Evolutionary conservation across 2,329 filamentous ascomycete genomes (phyloP), one percentile per base, ranked within the genome.

Genomic region (Lachnellula occidentalis): DNA sequence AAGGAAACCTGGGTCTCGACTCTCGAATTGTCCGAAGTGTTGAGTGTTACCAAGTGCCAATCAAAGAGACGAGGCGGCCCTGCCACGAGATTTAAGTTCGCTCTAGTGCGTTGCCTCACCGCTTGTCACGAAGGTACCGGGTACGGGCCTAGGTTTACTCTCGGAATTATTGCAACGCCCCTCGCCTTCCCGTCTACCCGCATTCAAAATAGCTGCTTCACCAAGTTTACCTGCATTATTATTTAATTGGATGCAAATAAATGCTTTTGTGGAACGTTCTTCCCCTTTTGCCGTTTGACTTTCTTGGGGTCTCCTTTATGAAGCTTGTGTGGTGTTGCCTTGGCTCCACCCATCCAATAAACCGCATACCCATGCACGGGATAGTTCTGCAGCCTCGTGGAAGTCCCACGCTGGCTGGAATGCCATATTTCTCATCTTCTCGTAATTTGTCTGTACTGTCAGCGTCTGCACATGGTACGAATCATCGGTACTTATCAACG

Each of bases 31-130:
- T 31, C 27, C 27, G 24, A 24, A 24, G 24, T 24, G 24, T 24
- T 24, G 24, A 24, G 27, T 31, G 43, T 45, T 15, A 22, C n/a
- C n/a, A 22, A 45, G 21, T 21, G 43, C 43, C 43, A 45, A 45
- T 45, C 43, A 27, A 43, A 17, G 21, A 27, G 24, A 45, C 43
- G 43, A 45, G 43, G 43, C 43, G 43, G 12, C 43, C 19, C 19
- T n/a, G 43, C 21, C 43, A 45, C 22, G 43, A 24, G 22, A 45
- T 45, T 37, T 2, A 36, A 14, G 21, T 34, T 48, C 34, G 6
- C 17, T 24, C 34, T 48, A 37, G 31, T 22, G n/a, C 12, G 24
- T 48, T 48, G 46, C 46, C 46, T 48, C 46, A 48, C 46, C 46
- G 46, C 46, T 36, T 24, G 43, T 24, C 4, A 15, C 43, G 4